Conservation (phyloP, 352 stramenopile species). For the Blastocystis sp. region DNA sequence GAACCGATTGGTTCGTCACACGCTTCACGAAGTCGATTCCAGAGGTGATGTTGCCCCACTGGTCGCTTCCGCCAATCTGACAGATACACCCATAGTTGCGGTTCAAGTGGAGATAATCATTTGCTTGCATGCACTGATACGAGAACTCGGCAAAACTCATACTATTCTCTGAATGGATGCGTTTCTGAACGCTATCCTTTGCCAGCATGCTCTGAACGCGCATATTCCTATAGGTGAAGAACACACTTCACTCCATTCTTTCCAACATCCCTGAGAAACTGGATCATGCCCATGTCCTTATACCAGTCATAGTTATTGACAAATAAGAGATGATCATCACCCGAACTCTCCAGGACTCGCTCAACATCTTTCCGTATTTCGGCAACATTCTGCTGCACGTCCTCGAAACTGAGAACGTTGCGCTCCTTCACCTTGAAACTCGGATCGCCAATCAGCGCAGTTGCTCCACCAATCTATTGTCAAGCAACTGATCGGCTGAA, state of each 20-base stretch:
- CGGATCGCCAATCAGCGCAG: slow-evolving; percentile 87
- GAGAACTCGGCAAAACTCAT: slow-evolving; percentile 99
- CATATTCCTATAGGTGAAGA: slow-evolving; percentile 70
- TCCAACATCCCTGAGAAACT: slow-evolving; percentile 92
- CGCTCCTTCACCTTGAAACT: slow-evolving; percentile 92
- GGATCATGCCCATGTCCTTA: slow-evolving; percentile 78
- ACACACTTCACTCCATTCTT: slow-evolving; percentile 60
- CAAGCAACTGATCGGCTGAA: slow-evolving; percentile 63
- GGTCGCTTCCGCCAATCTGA: slow-evolving; percentile 93
- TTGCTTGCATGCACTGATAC: slow-evolving; percentile 98
- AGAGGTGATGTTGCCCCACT: slow-evolving; percentile 97
- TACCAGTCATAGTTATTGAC: slow-evolving; percentile 98
- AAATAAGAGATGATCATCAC: slow-evolving; percentile 74
- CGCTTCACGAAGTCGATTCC: slow-evolving; percentile 87
- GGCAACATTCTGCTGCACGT: slow-evolving; percentile 76
- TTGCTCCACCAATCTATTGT: slow-evolving; percentile 65
- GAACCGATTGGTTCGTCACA: slow-evolving; percentile 67
- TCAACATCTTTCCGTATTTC: slow-evolving; percentile 79
- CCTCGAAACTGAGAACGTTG: slow-evolving; percentile 81
- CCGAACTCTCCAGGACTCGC: slow-evolving; percentile 83
- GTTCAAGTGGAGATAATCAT: slow-evolving; percentile 93
- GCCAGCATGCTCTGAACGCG: slow-evolving; percentile 95
- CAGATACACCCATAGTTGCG: slow-evolving; percentile 76
- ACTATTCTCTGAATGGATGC: slow-evolving; percentile 79
- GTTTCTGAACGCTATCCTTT: slow-evolving; percentile 90